These are phyloP conservation scores for Diaporthe citriasiana DNA, from an alignment of 2,329 filamentous ascomycete species.

Conservation along the genomic window DNA sequence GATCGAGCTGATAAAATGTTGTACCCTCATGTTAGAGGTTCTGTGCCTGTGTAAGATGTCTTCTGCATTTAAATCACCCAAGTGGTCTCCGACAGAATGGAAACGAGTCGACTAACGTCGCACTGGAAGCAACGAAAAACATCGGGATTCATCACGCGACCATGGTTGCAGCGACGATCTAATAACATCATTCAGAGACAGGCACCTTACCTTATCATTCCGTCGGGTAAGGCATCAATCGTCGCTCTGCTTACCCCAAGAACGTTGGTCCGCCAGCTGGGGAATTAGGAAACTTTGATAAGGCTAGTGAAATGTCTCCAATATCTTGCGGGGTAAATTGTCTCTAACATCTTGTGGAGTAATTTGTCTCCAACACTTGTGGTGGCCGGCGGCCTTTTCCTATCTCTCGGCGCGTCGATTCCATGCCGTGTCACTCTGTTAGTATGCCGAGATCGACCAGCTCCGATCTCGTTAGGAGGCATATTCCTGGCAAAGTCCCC, in stretches of 20 bases:
- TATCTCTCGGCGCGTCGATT: slow-evolving; percentile 21
- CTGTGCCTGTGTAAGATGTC: slow-evolving; percentile 16
- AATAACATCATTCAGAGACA: slow-evolving; percentile 7
- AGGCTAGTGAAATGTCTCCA: slow-evolving; percentile 6
- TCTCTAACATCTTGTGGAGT: slow-evolving; percentile 11
- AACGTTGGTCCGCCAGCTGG: not conserved
- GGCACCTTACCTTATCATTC: slow-evolving; percentile 22
- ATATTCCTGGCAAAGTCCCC: slow-evolving; percentile 15
- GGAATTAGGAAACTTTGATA: slow-evolving; percentile 6
- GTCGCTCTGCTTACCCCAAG: slow-evolving; percentile 1
- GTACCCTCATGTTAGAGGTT: slow-evolving; percentile 13
- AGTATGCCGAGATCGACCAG: slow-evolving; percentile 14
- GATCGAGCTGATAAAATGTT: slow-evolving; percentile 8
- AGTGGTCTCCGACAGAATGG: slow-evolving; percentile 10
- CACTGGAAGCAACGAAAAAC: not conserved
- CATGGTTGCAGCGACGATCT: slow-evolving; percentile 5
- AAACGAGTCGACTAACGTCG: not conserved
- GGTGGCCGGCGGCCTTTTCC: slow-evolving; percentile 13
- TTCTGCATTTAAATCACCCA: not conserved
- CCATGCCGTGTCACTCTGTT: not conserved
- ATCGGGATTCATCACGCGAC: not conserved
- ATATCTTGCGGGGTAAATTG: not conserved
- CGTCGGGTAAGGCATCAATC: not conserved
- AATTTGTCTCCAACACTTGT: slow-evolving; percentile 2
- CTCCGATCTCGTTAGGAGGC: slow-evolving; percentile 3